phyloP scores from a whole-genome alignment of 768 basidiomycete genomes.

The Lentinus tigrinus region DNA sequence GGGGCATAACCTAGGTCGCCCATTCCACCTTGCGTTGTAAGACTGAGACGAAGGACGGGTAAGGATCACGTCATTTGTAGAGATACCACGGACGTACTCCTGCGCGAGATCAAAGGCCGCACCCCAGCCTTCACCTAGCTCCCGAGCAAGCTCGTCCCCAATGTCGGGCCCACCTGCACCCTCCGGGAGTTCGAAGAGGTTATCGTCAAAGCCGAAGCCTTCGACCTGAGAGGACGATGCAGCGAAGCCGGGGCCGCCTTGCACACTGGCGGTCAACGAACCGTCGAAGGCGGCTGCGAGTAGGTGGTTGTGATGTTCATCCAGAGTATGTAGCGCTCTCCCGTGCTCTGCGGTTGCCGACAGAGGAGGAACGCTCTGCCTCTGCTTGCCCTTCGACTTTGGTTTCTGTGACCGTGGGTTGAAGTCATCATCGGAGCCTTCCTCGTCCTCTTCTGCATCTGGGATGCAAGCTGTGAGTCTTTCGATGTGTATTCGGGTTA shows the following conservation, averaged over 20 bases:
- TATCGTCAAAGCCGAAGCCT: constrained; percentile 46
- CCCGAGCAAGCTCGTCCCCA: constrained; percentile 72
- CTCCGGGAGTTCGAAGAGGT: constrained; percentile 51
- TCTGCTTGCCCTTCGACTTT: constrained; percentile 23
- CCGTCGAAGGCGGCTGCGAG: constrained; percentile 65
- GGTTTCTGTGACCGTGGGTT: constrained; percentile 34
- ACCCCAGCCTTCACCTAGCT: constrained; percentile 74
- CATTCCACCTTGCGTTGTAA: neutral
- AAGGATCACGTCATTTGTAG: no score
- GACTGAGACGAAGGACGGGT: no score
- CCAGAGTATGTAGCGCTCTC: constrained; percentile 51
- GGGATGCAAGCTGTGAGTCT: neutral
- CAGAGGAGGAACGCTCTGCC: constrained; percentile 27
- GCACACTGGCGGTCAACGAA: constrained; percentile 45
- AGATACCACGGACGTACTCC: neutral
- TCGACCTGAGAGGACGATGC: constrained; percentile 57
- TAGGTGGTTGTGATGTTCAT: constrained; percentile 68
- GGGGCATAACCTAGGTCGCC: neutral
- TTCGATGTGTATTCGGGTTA: no score
- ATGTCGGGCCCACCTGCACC: constrained; percentile 60
- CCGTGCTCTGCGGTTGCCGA: constrained; percentile 17
- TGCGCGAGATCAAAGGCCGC: neutral
- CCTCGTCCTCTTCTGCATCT: constrained; percentile 12
- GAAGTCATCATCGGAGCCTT: constrained; percentile 50
- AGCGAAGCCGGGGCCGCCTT: constrained; percentile 30